phyloP scores from a whole-genome alignment of 78 protist species.

The Dictyostelium intermedium region DNA sequence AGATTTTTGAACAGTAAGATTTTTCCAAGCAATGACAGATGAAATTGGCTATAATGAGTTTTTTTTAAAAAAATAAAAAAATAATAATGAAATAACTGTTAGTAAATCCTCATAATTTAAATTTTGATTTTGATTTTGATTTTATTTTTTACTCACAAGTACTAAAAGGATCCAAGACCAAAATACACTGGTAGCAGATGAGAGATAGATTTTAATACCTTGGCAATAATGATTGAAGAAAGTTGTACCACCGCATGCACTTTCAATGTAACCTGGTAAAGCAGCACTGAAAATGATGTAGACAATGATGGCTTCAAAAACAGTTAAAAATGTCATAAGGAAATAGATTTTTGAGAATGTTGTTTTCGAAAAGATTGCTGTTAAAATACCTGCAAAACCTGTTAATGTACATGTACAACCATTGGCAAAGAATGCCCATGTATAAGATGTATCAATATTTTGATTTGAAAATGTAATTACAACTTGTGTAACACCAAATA shows the following conservation, averaged over 20 bases:
- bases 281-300: constrained; percentile 15
- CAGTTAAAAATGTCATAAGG: neutral
- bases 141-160: neutral
- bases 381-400: constrained; percentile 7
- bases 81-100: neutral
- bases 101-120: neutral
- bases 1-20: neutral
- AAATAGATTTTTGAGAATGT: constrained; percentile 3
- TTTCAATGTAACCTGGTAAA: constrained; percentile 1
- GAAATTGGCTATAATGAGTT: constrained; percentile 1
- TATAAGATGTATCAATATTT: neutral
- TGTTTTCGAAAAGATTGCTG: neutral
- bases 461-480: constrained; percentile 13
- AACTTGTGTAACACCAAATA: constrained; percentile 29
- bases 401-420: constrained; percentile 23
- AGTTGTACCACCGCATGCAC: constrained; percentile 7
- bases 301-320: constrained; percentile 18
- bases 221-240: constrained; percentile 22
- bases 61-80: neutral
- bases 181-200: constrained; percentile 16
- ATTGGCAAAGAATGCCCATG: constrained; percentile 44
- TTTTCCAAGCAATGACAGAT: neutral
- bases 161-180: constrained; percentile 28
- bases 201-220: constrained; percentile 19
- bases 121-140: neutral